Base-by-base conservation (phyloP, 1,284 basidiomycete species). In the Grifola frondosa region DNA sequence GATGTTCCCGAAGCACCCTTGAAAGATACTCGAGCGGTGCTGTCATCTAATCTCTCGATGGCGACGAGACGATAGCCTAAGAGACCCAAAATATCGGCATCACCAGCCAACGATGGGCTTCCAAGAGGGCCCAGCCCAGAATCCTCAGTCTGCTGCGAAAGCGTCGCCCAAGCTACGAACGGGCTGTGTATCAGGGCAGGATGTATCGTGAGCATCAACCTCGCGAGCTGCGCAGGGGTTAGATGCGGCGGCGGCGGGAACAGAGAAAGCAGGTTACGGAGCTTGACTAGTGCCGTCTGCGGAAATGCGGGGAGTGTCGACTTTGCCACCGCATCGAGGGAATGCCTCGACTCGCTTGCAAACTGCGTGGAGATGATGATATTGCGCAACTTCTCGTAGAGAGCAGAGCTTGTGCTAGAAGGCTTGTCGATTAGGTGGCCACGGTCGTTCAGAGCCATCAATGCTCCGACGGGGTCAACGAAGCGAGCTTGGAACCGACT, bases 401-500 rank as follows among this genome's bases (percentile, higher is more conserved):
- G 50, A 1, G 51, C 57, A 23, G 45, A 28, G 48, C 42, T 5
- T 40, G 40, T 49, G 52, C 20, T 30, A 33, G 40, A n/a, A 24
- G 26, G 12, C 16, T n/a, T 19, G n/a, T 26, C 32, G 20, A 33
- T 20, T 30, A 7, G 33, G 16, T 35, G 33, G 16, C 22, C 16
- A n/a, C 32, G 22, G 32, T 23, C 24, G 42, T 39, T 46, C 11
- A 83, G 67, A 13, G 78, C 70, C 4, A 79, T 62, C n/a, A 78
- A 54, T 0, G 81, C 67, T 11, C 75, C 74, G 16, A 80, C 58
- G 8, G 81, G 80, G 52, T 84, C 81, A 28, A 83, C 61, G 56
- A 83, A 84, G 16, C 81, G 75, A 5, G 80, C 77, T 60, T 84
- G 81, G 58, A 84, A 84, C 15, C 81, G 77, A 57, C 78, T 81